phyloP scores from a whole-genome alignment of 768 basidiomycete genomes.

The Xerocomus potaroensis region DNA sequence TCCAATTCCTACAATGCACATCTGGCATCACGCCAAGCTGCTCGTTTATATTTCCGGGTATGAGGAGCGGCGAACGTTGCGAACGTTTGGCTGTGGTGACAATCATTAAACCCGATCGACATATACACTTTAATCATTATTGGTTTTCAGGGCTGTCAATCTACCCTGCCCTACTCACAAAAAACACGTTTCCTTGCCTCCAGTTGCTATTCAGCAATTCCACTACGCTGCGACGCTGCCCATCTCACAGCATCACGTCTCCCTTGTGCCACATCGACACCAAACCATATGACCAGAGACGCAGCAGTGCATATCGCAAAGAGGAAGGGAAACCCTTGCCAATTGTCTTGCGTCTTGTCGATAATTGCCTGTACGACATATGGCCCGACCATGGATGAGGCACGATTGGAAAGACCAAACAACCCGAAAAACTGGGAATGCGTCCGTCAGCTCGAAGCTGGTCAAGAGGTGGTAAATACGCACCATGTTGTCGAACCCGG shows the following conservation, averaged over 20 bases:
- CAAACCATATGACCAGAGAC: conserved; percentile 75
- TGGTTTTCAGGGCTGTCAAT: too few relatives aligned
- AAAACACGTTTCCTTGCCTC: too few relatives aligned
- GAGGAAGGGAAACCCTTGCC: conserved; percentile 83
- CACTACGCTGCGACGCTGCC: conserved; percentile 36
- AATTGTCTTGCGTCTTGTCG: conserved; percentile 63
- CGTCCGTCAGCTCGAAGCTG: background rate
- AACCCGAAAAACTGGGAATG: conserved; percentile 72
- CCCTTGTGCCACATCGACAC: conserved; percentile 59
- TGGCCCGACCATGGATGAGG: conserved; percentile 81
- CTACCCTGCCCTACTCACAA: too few relatives aligned
- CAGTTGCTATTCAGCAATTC: too few relatives aligned
- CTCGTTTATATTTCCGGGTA: too few relatives aligned
- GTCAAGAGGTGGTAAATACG: background rate
- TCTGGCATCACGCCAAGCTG: too few relatives aligned
- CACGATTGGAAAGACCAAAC: conserved; percentile 79
- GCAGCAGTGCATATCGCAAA: conserved; percentile 67
- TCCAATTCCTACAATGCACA: too few relatives aligned
- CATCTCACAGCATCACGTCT: conserved; percentile 57
- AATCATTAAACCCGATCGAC: too few relatives aligned
- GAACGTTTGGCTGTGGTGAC: too few relatives aligned
- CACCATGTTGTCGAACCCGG: conserved; percentile 82
- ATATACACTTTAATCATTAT: too few relatives aligned
- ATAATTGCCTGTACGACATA: conserved; percentile 86
- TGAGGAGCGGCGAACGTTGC: too few relatives aligned